Percentiles rank a stretch among this genome's conserved stretches.
These are phyloP conservation scores for Chaetomium cochliodes DNA, from an alignment of 495 filamentous ascomycete genomes.

Conservation along the genomic window DNA sequence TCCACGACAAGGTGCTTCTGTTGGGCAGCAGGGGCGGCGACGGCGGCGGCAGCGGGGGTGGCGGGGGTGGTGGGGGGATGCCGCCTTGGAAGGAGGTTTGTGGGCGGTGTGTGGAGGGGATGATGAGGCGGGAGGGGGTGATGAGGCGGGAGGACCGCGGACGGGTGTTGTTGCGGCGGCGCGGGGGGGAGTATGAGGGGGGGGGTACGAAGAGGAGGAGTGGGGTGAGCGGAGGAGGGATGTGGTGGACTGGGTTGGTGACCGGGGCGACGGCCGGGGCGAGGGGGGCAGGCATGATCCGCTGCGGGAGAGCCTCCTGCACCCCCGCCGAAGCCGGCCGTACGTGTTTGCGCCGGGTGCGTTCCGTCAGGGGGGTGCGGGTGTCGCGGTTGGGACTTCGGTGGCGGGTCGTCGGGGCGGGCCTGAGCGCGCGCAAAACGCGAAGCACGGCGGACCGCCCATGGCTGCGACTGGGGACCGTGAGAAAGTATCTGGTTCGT, in stretches of 20 bases:
- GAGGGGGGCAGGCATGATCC: neutral
- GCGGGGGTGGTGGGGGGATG: neutral
- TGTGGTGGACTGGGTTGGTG: too few relatives aligned
- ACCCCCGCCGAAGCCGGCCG: slow-evolving; percentile 5
- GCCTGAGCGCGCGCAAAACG: neutral
- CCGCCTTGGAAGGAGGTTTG: slow-evolving; percentile 6
- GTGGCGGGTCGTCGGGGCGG: neutral
- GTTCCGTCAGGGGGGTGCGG: neutral
- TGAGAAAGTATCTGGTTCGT: neutral
- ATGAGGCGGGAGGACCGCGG: too few relatives aligned
- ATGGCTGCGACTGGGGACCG: neutral
- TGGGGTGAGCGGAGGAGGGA: too few relatives aligned
- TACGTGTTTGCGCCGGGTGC: neutral
- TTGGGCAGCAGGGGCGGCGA: neutral
- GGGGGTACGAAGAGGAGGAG: too few relatives aligned
- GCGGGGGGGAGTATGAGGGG: too few relatives aligned
- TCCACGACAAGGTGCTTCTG: slow-evolving; percentile 5
- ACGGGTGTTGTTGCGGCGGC: too few relatives aligned
- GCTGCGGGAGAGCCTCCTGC: neutral
- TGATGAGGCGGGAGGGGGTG: neutral
- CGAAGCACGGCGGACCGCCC: neutral
- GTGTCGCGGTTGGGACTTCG: neutral
- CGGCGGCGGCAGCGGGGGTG: neutral
- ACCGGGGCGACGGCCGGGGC: neutral
- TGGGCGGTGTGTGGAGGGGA: neutral